Percentiles rank a stretch among this genome's conserved stretches.
phyloP scores from a whole-genome alignment of 2,329 filamentous ascomycete genomes.

The Verticillium isaacii region DNA sequence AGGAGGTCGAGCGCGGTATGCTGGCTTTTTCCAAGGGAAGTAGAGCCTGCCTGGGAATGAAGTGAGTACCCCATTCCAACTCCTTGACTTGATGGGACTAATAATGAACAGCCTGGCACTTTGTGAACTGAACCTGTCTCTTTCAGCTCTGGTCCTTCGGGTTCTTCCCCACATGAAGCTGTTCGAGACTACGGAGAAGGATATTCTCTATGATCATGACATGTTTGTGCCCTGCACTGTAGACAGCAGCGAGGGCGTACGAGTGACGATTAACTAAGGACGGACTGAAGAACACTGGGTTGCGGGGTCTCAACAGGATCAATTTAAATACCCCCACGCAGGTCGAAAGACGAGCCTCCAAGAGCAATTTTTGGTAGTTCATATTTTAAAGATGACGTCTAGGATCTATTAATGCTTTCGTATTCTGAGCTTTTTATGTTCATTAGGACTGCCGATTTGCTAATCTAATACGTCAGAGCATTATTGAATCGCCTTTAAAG shows the following conservation, averaged over 20 bases:
- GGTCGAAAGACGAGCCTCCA: too few species aligned
- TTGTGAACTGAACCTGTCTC: constrained; percentile 18
- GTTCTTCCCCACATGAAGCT: constrained; percentile 20
- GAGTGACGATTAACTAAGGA: not conserved
- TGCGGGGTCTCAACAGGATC: too few species aligned
- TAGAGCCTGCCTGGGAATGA: constrained; percentile 35
- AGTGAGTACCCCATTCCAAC: constrained; percentile 14
- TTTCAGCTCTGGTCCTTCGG: constrained; percentile 15
- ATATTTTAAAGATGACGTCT: too few species aligned
- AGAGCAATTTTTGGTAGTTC: too few species aligned
- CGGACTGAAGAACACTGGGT: too few species aligned
- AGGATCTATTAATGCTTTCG: too few species aligned
- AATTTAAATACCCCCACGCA: too few species aligned
- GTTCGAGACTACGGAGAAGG: constrained; percentile 21
- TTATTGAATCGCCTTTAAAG: too few species aligned
- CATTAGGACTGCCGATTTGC: too few species aligned
- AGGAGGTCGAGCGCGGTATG: constrained; percentile 29
- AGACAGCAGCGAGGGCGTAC: not conserved
- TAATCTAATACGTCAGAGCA: too few species aligned
- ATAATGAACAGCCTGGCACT: constrained; percentile 15
- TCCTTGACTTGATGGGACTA: not conserved
- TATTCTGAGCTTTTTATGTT: too few species aligned
- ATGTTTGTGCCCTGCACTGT: constrained; percentile 17
- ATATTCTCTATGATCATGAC: constrained; percentile 23
- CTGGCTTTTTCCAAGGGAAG: constrained; percentile 36